Percentiles rank a stretch among this genome's conserved stretches.
phyloP scores from a whole-genome alignment of 2,329 filamentous ascomycete species.

The Colletotrichum australisinense region DNA sequence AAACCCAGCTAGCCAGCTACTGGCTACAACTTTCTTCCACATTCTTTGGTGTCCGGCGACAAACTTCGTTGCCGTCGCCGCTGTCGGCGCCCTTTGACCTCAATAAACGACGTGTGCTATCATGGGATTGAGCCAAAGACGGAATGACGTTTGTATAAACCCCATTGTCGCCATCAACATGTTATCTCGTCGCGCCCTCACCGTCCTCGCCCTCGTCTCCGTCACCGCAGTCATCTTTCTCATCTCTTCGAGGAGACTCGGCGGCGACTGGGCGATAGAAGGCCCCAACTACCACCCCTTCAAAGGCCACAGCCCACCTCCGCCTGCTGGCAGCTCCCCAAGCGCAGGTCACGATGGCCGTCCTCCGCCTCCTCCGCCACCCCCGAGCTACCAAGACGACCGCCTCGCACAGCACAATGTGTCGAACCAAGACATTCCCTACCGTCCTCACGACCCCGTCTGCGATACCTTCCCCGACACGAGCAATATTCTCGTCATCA shows the following conservation, averaged over 20 bases:
- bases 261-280: constrained; percentile 43
- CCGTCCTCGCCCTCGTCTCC: constrained; percentile 41
- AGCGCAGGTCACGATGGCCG: constrained; percentile 27
- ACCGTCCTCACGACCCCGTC: constrained; percentile 40
- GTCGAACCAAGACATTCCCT: constrained; percentile 32
- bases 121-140: constrained; percentile 30
- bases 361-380: not conserved
- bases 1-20: not conserved
- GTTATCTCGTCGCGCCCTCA: constrained; percentile 43
- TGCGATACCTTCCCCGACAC: constrained; percentile 56
- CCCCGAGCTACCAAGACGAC: constrained; percentile 16
- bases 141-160: constrained; percentile 29
- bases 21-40: not conserved
- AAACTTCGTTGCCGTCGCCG: not conserved
- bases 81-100: not conserved
- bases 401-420: constrained; percentile 18
- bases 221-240: constrained; percentile 46
- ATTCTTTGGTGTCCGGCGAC: not conserved
- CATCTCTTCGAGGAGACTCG: constrained; percentile 46
- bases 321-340: constrained; percentile 23
- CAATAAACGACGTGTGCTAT: not conserved
- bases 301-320: constrained; percentile 14
- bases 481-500: constrained; percentile 60
- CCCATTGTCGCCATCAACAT: constrained; percentile 36
- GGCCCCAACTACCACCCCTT: constrained; percentile 41